A percentile compares a stretch with the other conserved stretches of the same genome.
phyloP scores from a whole-genome alignment of 2,329 filamentous ascomycete species.

The Stagonosporopsis vannaccii region DNA sequence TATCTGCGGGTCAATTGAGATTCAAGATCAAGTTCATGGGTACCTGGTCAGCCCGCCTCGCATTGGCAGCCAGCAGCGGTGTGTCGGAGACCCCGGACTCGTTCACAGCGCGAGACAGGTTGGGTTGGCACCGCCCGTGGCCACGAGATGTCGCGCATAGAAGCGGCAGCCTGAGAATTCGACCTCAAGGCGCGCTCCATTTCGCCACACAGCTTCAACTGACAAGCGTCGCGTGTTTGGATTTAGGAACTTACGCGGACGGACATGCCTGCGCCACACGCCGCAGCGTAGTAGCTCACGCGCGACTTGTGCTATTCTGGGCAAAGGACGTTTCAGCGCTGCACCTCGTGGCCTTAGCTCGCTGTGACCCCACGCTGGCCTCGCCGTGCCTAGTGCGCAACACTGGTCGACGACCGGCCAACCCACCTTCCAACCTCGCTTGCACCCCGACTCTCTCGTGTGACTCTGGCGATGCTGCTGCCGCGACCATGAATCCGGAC shows the following conservation, averaged over 20 bases:
- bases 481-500: conserved; percentile 14
- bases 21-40: conserved; percentile 3
- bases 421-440: conserved; percentile 20
- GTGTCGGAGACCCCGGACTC: conserved; percentile 3
- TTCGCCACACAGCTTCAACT: conserved; percentile 1
- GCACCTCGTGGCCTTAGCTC: conserved; percentile 18
- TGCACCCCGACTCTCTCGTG: conserved; percentile 7
- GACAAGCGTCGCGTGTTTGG: neutral
- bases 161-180: neutral
- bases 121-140: neutral
- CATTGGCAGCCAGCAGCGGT: conserved; percentile 5
- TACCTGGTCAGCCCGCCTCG: conserved; percentile 4
- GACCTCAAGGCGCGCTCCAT: neutral
- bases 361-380: conserved; percentile 6
- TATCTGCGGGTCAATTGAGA: neutral
- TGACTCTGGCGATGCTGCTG: conserved; percentile 15
- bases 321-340: conserved; percentile 16
- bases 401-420: conserved; percentile 14
- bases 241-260: conserved; percentile 10
- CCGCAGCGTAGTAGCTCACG: neutral
- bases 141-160: conserved; percentile 7
- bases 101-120: neutral
- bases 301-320: conserved; percentile 9
- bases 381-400: conserved; percentile 15
- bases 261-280: conserved; percentile 5